Evolutionary conservation across 2,329 filamentous ascomycete genomes (phyloP).

Genomic region (Talaromyces amestolkiae): DNA sequence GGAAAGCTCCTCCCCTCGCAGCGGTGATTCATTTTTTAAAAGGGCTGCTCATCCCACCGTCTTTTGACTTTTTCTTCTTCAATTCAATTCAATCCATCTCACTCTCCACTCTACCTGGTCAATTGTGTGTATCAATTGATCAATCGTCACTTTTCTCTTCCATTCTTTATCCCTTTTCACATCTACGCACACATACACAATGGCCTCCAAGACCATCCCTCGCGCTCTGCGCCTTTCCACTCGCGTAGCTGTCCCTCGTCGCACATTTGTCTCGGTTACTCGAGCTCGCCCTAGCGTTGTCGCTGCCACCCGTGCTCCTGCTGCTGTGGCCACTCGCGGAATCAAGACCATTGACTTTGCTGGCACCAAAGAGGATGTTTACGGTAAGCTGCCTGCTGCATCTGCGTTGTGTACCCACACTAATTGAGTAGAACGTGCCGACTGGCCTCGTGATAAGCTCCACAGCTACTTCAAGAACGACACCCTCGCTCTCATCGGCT

Average conservation of each 20-base stretch:
- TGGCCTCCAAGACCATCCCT: slow-evolving; percentile 51
- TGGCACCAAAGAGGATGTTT: slow-evolving; percentile 90
- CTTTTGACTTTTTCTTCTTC: slow-evolving; percentile 20
- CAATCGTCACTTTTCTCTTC: background rate
- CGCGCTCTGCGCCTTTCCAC: slow-evolving; percentile 57
- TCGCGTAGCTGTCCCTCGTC: slow-evolving; percentile 49
- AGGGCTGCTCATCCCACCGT: slow-evolving; percentile 22
- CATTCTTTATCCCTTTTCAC: background rate
- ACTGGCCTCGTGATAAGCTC: slow-evolving; percentile 99
- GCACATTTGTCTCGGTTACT: slow-evolving; percentile 59
- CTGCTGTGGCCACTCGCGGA: slow-evolving; percentile 62
- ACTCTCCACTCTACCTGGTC: slow-evolving; percentile 12
- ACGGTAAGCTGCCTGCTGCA: slow-evolving; percentile 35
- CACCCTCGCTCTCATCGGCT: slow-evolving; percentile 97
- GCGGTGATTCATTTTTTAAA: slow-evolving; percentile 20
- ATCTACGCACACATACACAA: slow-evolving; percentile 30
- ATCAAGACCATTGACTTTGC: slow-evolving; percentile 99
- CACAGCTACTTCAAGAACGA: slow-evolving; percentile 99
- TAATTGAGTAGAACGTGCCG: slow-evolving; percentile 73
- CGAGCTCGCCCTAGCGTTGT: slow-evolving; percentile 48
- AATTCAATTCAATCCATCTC: slow-evolving; percentile 17
- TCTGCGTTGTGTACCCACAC: background rate
- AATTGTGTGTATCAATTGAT: slow-evolving; percentile 16
- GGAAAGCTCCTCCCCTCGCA: slow-evolving; percentile 22
- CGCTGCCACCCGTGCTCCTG: slow-evolving; percentile 51